Evolutionary conservation across 2,329 filamentous ascomycete genomes (phyloP).

Genomic region (Aspergillus sergii): DNA sequence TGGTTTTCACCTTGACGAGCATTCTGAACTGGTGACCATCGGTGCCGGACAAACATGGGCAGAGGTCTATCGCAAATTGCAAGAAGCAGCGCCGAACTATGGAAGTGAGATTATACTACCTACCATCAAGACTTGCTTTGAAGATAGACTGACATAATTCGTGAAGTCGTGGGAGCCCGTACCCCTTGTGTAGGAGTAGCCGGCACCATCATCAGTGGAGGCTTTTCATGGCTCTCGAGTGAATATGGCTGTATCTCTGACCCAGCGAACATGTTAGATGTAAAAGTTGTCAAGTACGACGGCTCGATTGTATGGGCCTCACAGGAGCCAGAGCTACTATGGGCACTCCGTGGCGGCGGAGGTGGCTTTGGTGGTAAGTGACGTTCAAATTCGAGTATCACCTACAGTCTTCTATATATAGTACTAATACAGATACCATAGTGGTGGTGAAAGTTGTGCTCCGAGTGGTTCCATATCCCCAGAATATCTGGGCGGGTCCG

Average conservation of each 20-base stretch:
- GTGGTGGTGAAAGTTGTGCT: conserved; percentile 8
- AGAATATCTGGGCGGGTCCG: conserved; percentile 16
- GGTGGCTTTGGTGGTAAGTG: conserved; percentile 29
- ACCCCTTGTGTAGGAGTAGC: background rate
- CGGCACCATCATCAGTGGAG: background rate
- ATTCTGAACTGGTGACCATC: background rate
- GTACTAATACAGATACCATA: background rate
- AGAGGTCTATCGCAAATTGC: background rate
- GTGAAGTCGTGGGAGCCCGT: background rate
- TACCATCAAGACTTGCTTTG: too few relatives aligned
- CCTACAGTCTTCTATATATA: background rate
- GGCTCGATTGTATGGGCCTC: conserved; percentile 43
- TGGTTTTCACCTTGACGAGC: background rate
- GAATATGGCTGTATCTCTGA: background rate
- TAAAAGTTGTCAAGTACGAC: conserved; percentile 39
- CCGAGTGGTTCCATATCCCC: conserved; percentile 14
- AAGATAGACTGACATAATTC: background rate
- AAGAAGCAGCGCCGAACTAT: background rate
- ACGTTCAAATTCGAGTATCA: background rate
- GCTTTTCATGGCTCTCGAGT: background rate
- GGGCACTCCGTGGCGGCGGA: conserved; percentile 46
- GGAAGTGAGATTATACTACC: background rate
- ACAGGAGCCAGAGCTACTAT: conserved; percentile 43
- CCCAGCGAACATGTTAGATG: background rate
- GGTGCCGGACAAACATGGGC: background rate